Evolutionary conservation across 192 early-diverging fungal genomes (phyloP).

Genomic region (Gorgonomyces haynaldii): DNA sequence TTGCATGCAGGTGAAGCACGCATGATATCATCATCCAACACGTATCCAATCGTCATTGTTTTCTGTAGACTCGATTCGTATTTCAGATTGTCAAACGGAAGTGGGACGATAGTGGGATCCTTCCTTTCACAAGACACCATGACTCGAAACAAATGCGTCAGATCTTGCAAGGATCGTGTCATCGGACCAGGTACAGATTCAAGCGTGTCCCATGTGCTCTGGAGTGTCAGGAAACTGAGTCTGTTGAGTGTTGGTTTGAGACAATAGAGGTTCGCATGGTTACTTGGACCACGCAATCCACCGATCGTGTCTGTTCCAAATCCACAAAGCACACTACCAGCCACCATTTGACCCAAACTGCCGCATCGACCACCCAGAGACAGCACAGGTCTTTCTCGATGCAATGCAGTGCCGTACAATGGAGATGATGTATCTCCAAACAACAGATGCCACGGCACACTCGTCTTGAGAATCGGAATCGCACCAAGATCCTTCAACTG

Average conservation of each 20-base stretch:
- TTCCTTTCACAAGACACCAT: background rate
- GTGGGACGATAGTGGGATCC: background rate
- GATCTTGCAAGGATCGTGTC: background rate
- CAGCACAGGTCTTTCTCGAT: background rate
- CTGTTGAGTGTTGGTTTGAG: slow-evolving; percentile 1
- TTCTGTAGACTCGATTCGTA: background rate
- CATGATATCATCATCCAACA: slow-evolving; percentile 5
- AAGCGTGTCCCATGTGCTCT: slow-evolving; percentile 1
- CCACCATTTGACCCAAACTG: background rate
- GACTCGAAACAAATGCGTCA: background rate
- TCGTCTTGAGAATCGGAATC: slow-evolving; percentile 4
- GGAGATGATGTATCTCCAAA: slow-evolving; percentile 1
- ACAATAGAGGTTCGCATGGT: background rate
- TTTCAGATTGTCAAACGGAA: background rate
- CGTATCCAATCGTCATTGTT: slow-evolving; percentile 1
- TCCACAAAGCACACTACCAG: background rate
- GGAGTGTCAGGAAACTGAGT: background rate
- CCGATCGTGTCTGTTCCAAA: slow-evolving; percentile 7
- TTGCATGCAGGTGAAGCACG: slow-evolving; percentile 1
- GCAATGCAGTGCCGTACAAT: background rate
- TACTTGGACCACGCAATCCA: background rate
- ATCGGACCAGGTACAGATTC: background rate
- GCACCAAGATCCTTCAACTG: slow-evolving; percentile 4
- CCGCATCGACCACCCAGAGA: slow-evolving; percentile 2
- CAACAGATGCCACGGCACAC: slow-evolving; percentile 6